A percentile compares a stretch with the other conserved stretches of the same genome.
These are phyloP conservation scores for Mycena polygramma DNA, from an alignment of 768 basidiomycete genomes.

Conservation along the genomic window DNA sequence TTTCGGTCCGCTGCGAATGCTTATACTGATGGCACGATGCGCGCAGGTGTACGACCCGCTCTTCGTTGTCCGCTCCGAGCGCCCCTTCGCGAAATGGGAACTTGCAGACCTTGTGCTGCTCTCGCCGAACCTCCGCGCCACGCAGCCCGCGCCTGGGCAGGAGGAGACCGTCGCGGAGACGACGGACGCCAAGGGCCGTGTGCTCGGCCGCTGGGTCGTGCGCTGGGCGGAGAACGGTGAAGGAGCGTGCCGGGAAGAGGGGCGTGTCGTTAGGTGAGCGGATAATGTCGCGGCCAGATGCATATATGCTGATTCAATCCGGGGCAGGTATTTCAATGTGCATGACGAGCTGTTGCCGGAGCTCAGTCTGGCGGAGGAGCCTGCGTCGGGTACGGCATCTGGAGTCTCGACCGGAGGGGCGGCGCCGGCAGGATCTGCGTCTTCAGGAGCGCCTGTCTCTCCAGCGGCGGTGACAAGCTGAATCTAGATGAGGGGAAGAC, in stretches of 20 bases:
- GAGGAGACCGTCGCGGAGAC: slow-evolving; percentile 91
- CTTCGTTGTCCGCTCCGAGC: slow-evolving; percentile 74
- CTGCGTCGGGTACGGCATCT: too few relatives aligned
- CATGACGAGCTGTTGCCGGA: slow-evolving; percentile 58
- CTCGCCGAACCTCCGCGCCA: slow-evolving; percentile 54
- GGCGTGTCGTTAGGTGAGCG: slow-evolving; percentile 75
- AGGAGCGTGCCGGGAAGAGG: slow-evolving; percentile 74
- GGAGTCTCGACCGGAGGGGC: too few relatives aligned
- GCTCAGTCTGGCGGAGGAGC: too few relatives aligned
- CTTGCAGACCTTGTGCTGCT: slow-evolving; percentile 69
- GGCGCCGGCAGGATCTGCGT: too few relatives aligned
- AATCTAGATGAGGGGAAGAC: too few relatives aligned
- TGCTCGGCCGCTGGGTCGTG: slow-evolving; percentile 85
- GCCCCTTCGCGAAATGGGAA: slow-evolving; percentile 88
- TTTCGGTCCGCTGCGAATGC: background rate
- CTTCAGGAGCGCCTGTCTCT: too few relatives aligned
- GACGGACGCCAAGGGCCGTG: slow-evolving; percentile 64
- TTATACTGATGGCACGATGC: background rate
- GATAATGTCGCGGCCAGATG: background rate
- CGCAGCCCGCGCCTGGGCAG: slow-evolving; percentile 58
- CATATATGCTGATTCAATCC: slow-evolving; percentile 2
- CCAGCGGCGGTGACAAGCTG: too few relatives aligned
- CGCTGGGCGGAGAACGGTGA: slow-evolving; percentile 76
- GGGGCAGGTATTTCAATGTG: slow-evolving; percentile 59
- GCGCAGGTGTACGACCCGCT: slow-evolving; percentile 75